These are phyloP conservation scores for Sapria himalayana DNA, from an alignment of 345 rosid genomes.

Conservation along the genomic window DNA sequence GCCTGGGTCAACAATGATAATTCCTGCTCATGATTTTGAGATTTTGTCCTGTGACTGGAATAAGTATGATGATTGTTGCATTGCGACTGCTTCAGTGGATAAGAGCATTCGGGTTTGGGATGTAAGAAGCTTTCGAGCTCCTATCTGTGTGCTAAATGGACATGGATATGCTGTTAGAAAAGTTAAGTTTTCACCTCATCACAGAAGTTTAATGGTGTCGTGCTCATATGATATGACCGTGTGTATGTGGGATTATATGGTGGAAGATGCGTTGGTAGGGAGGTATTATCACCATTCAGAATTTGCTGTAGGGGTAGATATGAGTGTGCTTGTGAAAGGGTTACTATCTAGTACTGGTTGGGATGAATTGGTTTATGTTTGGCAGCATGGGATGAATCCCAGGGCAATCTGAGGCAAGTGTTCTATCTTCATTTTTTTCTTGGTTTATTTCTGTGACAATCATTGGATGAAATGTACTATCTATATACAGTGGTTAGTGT, in stretches of 20 bases:
- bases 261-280: conserved; percentile 71
- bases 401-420: conserved; percentile 21
- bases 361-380: conserved; percentile 81
- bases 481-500: not conserved
- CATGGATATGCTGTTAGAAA: conserved; percentile 75
- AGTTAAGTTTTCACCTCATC: conserved; percentile 76
- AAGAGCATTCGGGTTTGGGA: conserved; percentile 70
- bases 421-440: not conserved
- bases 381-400: conserved; percentile 92
- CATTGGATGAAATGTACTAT: no score
- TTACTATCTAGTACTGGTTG: conserved; percentile 77
- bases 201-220: conserved; percentile 44
- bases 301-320: conserved; percentile 67
- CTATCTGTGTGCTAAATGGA: conserved; percentile 52
- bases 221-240: conserved; percentile 85
- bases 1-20: conserved; percentile 76
- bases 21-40: conserved; percentile 74
- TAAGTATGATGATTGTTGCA: conserved; percentile 63
- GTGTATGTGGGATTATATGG: conserved; percentile 73
- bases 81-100: conserved; percentile 71
- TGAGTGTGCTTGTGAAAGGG: conserved; percentile 93
- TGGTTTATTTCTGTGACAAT: not conserved
- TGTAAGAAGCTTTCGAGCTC: conserved; percentile 51
- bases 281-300: conserved; percentile 78
- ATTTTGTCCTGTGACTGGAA: conserved; percentile 78